Conservation (phyloP, 441 rosid species). For the Jatropha multifida region DNA sequence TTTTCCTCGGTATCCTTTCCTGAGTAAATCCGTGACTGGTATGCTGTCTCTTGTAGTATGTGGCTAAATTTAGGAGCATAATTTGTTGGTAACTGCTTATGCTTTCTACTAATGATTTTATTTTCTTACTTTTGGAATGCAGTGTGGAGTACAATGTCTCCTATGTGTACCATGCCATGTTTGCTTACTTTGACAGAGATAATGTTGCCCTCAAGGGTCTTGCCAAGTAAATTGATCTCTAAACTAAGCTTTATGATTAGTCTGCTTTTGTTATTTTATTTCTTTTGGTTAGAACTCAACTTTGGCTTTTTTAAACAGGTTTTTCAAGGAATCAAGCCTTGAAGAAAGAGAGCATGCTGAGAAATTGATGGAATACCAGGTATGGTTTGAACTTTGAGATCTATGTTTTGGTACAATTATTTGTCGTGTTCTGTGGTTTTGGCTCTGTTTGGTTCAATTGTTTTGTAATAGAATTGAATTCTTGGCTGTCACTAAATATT, state of each 20-base stretch:
- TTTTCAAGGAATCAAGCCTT: slow-evolving; percentile 87
- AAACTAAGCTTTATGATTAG: not conserved
- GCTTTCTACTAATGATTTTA: slow-evolving; percentile 3
- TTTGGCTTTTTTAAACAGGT: slow-evolving; percentile 35
- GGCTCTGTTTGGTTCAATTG: not conserved
- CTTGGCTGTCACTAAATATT: slow-evolving; percentile 11
- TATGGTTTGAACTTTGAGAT: slow-evolving; percentile 7
- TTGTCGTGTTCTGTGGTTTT: not conserved
- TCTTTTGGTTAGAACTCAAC: not conserved
- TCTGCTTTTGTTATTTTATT: not conserved
- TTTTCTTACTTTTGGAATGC: slow-evolving; percentile 18
- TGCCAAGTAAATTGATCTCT: slow-evolving; percentile 58
- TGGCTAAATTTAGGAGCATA: too few relatives aligned
- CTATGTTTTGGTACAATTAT: not conserved
- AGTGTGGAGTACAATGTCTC: slow-evolving; percentile 97
- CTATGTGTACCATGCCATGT: slow-evolving; percentile 86
- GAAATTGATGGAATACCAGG: slow-evolving; percentile 93
- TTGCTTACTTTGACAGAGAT: slow-evolving; percentile 90
- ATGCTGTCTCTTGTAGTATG: too few relatives aligned
- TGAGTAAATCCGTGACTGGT: too few relatives aligned
- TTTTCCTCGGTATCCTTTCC: too few relatives aligned
- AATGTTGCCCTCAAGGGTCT: slow-evolving; percentile 86
- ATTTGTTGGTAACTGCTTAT: not conserved
- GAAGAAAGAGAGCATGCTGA: slow-evolving; percentile 96
- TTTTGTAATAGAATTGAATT: not conserved